Percentiles rank a stretch among this genome's conserved stretches.
Conservation (phyloP, 164 flowering plant species). For the Liriodendron chinense region DNA sequence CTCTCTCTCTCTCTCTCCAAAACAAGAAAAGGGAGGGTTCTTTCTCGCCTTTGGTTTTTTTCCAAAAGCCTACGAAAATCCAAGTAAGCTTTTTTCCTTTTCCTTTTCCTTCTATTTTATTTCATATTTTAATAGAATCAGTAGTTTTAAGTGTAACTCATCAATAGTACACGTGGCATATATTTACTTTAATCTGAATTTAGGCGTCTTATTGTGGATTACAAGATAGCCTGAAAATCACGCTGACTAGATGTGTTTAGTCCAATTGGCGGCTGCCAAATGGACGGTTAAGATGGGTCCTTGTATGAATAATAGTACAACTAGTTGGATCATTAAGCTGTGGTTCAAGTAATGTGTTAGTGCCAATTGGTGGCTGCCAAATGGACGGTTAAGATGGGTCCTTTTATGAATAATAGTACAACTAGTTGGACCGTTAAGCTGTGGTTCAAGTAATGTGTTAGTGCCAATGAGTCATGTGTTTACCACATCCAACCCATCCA, state of each 20-base stretch:
- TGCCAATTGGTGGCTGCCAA: not conserved
- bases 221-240: not conserved
- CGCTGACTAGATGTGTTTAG: not conserved
- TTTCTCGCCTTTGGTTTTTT: not conserved
- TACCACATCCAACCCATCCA: not conserved
- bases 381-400: not conserved
- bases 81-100: not conserved
- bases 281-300: too few species aligned
- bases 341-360: too few species aligned
- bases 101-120: not conserved
- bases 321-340: too few species aligned
- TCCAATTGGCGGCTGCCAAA: not conserved
- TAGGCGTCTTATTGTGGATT: not conserved
- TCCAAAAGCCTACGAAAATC: not conserved
- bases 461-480: not conserved
- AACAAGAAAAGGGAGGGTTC: not conserved
- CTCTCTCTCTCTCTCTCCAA: conserved; percentile 12
- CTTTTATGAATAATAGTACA: not conserved
- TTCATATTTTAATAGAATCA: too few species aligned
- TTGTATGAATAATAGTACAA: too few species aligned
- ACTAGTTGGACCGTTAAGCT: not conserved
- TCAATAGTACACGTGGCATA: not conserved
- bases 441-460: not conserved
- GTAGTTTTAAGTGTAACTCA: too few species aligned
- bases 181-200: not conserved